A percentile compares a stretch with the other conserved stretches of the same genome.
Conservation (phyloP, 108 stramenopile genomes). For the Cyclotella choctawhatcheeana region DNA sequence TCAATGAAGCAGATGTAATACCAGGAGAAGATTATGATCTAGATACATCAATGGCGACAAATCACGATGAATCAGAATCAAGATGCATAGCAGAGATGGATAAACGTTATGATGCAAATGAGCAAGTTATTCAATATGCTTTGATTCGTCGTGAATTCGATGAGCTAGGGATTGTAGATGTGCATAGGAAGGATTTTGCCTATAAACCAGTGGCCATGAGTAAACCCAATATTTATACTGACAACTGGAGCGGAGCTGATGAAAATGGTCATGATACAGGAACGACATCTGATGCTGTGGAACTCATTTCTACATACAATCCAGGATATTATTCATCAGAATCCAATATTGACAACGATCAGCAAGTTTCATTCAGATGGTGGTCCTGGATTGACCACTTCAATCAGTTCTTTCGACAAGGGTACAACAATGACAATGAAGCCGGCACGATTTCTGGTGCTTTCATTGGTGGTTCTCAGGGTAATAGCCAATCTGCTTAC, state of each 20-base stretch:
- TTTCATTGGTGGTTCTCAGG: background rate
- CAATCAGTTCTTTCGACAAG: slow-evolving; percentile 29
- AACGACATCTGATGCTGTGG: slow-evolving; percentile 9
- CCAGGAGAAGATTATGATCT: background rate
- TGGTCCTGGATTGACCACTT: slow-evolving; percentile 50
- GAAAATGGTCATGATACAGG: slow-evolving; percentile 10
- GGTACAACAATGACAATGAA: background rate
- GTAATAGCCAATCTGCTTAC: slow-evolving; percentile 13
- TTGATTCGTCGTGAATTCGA: slow-evolving; percentile 23
- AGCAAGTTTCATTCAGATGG: slow-evolving; percentile 50
- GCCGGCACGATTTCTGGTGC: background rate
- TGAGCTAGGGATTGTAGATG: slow-evolving; percentile 42
- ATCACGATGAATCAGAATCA: background rate
- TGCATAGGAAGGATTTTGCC: slow-evolving; percentile 44
- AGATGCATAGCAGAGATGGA: slow-evolving; percentile 34
- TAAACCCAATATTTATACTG: background rate
- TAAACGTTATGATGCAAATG: slow-evolving; percentile 33
- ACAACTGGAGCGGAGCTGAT: background rate
- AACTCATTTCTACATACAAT: slow-evolving; percentile 2
- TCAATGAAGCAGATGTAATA: background rate
- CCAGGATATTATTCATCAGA: background rate
- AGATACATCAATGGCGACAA: background rate
- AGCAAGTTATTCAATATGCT: slow-evolving; percentile 32
- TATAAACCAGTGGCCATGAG: slow-evolving; percentile 36
- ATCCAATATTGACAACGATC: slow-evolving; percentile 9